Percentiles rank a stretch among this genome's conserved stretches.
These are phyloP conservation scores for Comarum palustre DNA, from an alignment of 306 rosid genomes.

Conservation along the genomic window DNA sequence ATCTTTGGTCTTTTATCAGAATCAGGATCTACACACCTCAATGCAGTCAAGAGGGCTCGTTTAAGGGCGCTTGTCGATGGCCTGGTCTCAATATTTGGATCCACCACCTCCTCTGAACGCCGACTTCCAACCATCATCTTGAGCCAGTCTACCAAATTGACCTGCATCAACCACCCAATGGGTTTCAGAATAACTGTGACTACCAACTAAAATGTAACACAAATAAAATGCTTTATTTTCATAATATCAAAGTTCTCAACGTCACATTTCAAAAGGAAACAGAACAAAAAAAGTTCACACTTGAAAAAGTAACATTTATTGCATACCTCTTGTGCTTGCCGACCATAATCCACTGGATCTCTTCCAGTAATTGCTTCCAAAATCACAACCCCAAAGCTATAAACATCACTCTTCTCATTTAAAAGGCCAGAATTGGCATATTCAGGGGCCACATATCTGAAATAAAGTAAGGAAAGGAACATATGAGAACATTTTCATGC, in stretches of 20 bases:
- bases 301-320: conserved; percentile 15
- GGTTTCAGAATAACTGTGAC: not conserved
- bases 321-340: conserved; percentile 67
- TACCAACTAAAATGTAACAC: not conserved
- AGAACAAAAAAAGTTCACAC: not conserved
- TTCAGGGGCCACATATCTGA: conserved; percentile 94
- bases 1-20: conserved; percentile 80
- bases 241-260: not conserved
- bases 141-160: conserved; percentile 91
- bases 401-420: conserved; percentile 88
- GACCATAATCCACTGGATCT: conserved; percentile 87
- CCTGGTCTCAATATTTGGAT: conserved; percentile 76
- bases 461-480: conserved; percentile 22
- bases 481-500: conserved; percentile 4
- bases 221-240: not conserved
- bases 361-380: conserved; percentile 87
- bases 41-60: conserved; percentile 79
- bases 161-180: conserved; percentile 50
- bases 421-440: conserved; percentile 91
- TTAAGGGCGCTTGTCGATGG: conserved; percentile 90
- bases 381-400: conserved; percentile 76
- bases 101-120: conserved; percentile 87
- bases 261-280: not conserved
- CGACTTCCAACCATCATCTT: conserved; percentile 91
- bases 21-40: conserved; percentile 93